phyloP scores from a whole-genome alignment of 192 early-diverging fungal genomes.

The Entomortierella parvispora region DNA sequence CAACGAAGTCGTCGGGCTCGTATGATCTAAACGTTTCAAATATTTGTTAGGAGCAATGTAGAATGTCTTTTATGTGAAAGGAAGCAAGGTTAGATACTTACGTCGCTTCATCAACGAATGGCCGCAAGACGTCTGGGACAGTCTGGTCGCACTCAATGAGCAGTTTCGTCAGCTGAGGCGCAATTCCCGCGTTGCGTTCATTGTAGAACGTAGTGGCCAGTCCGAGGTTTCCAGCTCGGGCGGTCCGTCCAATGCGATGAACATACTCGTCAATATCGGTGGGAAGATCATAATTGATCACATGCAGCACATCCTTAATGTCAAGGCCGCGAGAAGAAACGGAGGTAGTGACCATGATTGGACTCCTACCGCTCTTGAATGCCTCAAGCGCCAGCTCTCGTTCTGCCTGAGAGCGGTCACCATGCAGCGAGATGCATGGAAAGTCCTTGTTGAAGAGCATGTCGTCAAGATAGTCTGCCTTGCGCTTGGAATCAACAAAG shows the following conservation, averaged over 20 bases:
- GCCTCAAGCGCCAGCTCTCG: slow-evolving; percentile 79
- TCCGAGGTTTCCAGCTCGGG: slow-evolving; percentile 69
- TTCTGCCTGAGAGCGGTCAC: slow-evolving; percentile 83
- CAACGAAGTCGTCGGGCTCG: too few relatives aligned
- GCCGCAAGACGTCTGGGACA: slow-evolving; percentile 62
- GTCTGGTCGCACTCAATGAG: slow-evolving; percentile 66
- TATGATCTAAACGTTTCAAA: too few relatives aligned
- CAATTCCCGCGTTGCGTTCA: slow-evolving; percentile 41
- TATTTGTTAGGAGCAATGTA: too few relatives aligned
- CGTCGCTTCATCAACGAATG: slow-evolving; percentile 8
- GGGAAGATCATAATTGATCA: slow-evolving; percentile 88
- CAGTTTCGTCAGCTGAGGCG: slow-evolving; percentile 60
- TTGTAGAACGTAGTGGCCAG: slow-evolving; percentile 68
- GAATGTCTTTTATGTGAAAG: too few relatives aligned
- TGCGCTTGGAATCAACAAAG: slow-evolving; percentile 88
- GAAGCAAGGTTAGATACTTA: slow-evolving; percentile 4
- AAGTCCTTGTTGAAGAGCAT: slow-evolving; percentile 71
- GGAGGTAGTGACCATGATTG: slow-evolving; percentile 86
- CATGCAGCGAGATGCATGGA: slow-evolving; percentile 86
- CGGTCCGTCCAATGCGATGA: slow-evolving; percentile 85
- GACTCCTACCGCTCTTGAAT: slow-evolving; percentile 69
- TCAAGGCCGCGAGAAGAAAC: slow-evolving; percentile 91
- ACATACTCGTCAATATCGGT: slow-evolving; percentile 88
- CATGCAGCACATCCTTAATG: slow-evolving; percentile 88
- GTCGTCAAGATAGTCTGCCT: slow-evolving; percentile 81